Evolutionary conservation across 345 rosid genomes (phyloP), one percentile per base, ranked within the genome.

Genomic region (Pistacia atlantica): DNA sequence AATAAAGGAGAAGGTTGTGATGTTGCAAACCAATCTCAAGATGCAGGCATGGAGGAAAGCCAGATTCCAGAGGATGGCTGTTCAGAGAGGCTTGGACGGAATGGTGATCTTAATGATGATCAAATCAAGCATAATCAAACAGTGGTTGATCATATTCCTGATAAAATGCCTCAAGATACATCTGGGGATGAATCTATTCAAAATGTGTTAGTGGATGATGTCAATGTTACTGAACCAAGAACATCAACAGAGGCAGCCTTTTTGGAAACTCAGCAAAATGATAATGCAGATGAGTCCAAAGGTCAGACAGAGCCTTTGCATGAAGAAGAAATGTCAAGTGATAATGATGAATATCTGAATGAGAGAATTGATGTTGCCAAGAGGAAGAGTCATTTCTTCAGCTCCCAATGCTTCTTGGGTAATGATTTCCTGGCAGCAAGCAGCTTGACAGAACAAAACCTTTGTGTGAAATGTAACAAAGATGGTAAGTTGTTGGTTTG

Each of bases 401-500:
- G 61, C 77, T 83, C 87, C 20, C 84, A 73, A 17, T 65, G 76
- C 48, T 70, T 63, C 6, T 33, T 70, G 33, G 58, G 71, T 74
- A 73, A 71, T 62, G 76, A 80, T 79, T 73, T 77, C 18, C 61
- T 65, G 63, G 70, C 71, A 33, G 74, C 59, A 18, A 67, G 60
- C 75, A 71, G 84, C 63, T 78, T 76, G 79, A 77, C 81, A 22
- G 81, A 77, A 75, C 81, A 80, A 78, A 85, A 81, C 73, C 72
- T 80, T 18, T 91, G 96, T 74, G 79, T 80, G 45, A 88, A 84
- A 81, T 91, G 96, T 78, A 71, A 81, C 73, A 75, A 82, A 73
- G 87, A 80, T 67, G 89, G 87, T 75, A 84, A 56, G 69, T 37
- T 88, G 69, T 80, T 89, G 74, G 75, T 66, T 51, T 91, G 96